Evolutionary conservation across 805 yeast genomes (phyloP).

Genomic region (Candida tibetensis): DNA sequence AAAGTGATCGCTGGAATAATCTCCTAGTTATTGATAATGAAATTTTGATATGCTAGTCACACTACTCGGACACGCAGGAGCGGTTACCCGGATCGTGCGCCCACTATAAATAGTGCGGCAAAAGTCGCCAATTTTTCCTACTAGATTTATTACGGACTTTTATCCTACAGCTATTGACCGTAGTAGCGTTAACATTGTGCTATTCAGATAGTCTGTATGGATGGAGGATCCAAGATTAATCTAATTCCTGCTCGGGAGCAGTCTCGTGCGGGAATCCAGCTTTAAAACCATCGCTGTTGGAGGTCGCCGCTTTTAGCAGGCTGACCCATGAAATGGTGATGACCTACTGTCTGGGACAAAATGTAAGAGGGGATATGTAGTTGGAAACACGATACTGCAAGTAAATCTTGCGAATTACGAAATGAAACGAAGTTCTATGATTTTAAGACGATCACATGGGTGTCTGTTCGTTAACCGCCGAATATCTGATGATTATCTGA

Average conservation of each 20-base stretch:
- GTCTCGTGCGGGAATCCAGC: slow-evolving; percentile 43
- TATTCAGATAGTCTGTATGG: slow-evolving; percentile 16
- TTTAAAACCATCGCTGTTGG: slow-evolving; percentile 98
- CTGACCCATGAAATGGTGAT: slow-evolving; percentile 22
- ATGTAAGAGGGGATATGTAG: too few species aligned
- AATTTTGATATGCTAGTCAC: too few species aligned
- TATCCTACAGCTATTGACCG: slow-evolving; percentile 2
- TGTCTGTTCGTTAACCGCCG: too few species aligned
- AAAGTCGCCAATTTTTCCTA: not conserved
- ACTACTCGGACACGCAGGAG: slow-evolving; percentile 6
- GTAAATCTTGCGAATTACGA: too few species aligned
- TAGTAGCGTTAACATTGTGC: slow-evolving; percentile 28
- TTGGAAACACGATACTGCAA: too few species aligned
- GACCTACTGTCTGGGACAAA: slow-evolving; percentile 20
- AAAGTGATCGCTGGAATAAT: too few species aligned
- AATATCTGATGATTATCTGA: too few species aligned
- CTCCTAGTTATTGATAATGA: too few species aligned
- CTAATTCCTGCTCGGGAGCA: slow-evolving; percentile 12
- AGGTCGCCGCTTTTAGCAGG: slow-evolving; percentile 70
- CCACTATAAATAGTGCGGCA: not conserved
- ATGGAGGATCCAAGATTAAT: slow-evolving; percentile 24
- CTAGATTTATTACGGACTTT: not conserved
- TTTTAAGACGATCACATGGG: too few species aligned
- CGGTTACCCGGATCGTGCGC: not conserved
- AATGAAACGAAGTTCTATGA: too few species aligned